Evolutionary conservation across 1,139 yeast species (phyloP), one percentile per base, ranked within the genome.

Genomic region (Debaryomyces sp.): DNA sequence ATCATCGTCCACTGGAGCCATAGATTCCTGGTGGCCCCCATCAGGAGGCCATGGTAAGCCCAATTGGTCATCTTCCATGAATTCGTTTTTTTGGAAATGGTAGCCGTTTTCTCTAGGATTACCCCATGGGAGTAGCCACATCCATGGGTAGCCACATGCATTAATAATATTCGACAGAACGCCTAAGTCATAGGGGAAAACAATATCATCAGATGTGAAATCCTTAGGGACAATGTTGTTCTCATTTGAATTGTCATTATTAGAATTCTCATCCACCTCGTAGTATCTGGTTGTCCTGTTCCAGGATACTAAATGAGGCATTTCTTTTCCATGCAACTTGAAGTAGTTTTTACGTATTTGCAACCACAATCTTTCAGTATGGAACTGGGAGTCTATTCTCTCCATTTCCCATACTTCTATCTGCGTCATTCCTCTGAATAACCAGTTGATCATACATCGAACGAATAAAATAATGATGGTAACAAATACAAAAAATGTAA

Each of bases 401-500:
- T 94, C 98, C 69, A 78, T 70, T 59, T 94, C 98, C 99, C 99
- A 94, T 2, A 80, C 74, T 66, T 94, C 99, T 50, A 94, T 92
- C 64, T 90, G 96, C 2, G 98, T 85, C 79, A 82, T 86, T n/a
- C 97, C 97, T 36, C 74, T 71, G 46, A 81, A 62, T 2, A 80
- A 58, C 54, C 82, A 71, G 59, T 85, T 83, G 46, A 74, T 65
- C 3, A 86, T 32, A 50, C 92, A 86, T 52, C 97, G 76, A 2
- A 85, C 49, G 24, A 84, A 71, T 48, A 94, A 73, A 4, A 88
- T 59, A 0, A 75, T 62, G 3, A 92, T 79, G 0, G 91, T 74
- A 22, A 83, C 60, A 27, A 80, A 65, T 2, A 91, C 85, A 57
- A 91, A 80, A 1, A 78, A 57, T 47, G 84, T 80, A 13, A 85